Evolutionary conservation across 2,329 filamentous ascomycete genomes (phyloP).

Genomic region (Cladosporium sp.): DNA sequence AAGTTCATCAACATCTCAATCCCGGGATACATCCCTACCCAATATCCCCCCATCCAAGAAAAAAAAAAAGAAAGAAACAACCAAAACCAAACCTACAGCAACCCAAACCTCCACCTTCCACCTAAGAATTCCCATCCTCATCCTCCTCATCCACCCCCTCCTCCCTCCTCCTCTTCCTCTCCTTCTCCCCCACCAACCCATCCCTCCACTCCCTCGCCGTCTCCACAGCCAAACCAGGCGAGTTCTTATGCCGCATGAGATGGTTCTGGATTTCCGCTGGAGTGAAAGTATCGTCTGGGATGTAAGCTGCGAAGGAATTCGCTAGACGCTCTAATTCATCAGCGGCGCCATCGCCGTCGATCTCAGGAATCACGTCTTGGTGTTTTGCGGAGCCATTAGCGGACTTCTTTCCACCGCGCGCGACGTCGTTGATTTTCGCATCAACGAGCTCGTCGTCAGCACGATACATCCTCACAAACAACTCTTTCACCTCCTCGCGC

Average conservation of each 20-base stretch:
- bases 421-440: not conserved
- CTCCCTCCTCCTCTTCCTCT: constrained; percentile 12
- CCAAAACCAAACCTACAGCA: no score
- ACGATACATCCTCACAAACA: constrained; percentile 38
- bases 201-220: constrained; percentile 41
- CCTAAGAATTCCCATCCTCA: not conserved
- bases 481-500: constrained; percentile 36
- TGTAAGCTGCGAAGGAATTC: constrained; percentile 38
- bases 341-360: constrained; percentile 11
- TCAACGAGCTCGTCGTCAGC: constrained; percentile 17
- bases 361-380: constrained; percentile 6
- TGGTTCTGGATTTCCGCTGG: constrained; percentile 52
- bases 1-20: no score
- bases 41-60: no score
- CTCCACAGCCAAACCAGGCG: constrained; percentile 41
- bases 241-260: constrained; percentile 47
- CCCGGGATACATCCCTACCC: no score
- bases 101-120: no score
- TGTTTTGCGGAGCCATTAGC: constrained; percentile 12
- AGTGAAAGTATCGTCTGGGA: constrained; percentile 46
- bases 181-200: constrained; percentile 27
- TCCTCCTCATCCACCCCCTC: not conserved
- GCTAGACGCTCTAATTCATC: constrained; percentile 37
- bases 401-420: constrained; percentile 12
- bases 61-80: no score